These are phyloP conservation scores for Termitomyces eurrhizus DNA, from an alignment of 768 basidiomycete species.

Conservation along the genomic window DNA sequence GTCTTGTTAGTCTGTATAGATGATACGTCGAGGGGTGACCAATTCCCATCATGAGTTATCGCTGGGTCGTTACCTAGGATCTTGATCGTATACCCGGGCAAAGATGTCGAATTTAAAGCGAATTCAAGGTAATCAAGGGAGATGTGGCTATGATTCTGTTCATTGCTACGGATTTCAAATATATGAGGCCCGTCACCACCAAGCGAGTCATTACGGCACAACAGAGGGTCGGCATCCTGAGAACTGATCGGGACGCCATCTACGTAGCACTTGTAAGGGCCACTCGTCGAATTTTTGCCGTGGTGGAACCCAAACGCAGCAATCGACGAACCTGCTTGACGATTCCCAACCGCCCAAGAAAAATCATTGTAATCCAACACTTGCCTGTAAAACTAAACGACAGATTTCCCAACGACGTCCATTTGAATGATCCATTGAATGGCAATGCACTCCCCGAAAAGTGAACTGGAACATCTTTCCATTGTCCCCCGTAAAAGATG, in stretches of 20 bases:
- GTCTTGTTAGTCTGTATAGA: background rate
- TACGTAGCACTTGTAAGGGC: background rate
- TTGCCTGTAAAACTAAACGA: background rate
- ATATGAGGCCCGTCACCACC: background rate
- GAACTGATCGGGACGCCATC: background rate
- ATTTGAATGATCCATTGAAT: background rate
- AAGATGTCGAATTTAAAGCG: background rate
- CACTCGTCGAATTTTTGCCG: background rate
- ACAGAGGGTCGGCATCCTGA: too few relatives aligned
- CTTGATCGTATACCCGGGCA: background rate
- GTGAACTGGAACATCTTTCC: too few relatives aligned
- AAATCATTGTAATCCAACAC: background rate
- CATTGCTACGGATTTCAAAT: background rate
- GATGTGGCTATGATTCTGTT: background rate
- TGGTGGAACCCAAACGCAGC: background rate
- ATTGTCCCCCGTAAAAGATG: too few relatives aligned
- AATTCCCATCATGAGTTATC: background rate
- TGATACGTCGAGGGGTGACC: background rate
- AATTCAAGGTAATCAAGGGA: conserved; percentile 7
- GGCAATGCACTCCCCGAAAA: background rate
- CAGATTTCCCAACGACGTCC: background rate
- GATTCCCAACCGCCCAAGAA: background rate
- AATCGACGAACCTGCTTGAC: background rate
- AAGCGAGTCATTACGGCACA: background rate
- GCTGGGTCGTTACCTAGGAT: background rate